A percentile compares a stretch with the other conserved stretches of the same genome.
phyloP scores from a whole-genome alignment of 1,139 yeast genomes.

The Blastobotrys raffinosifermentans region DNA sequence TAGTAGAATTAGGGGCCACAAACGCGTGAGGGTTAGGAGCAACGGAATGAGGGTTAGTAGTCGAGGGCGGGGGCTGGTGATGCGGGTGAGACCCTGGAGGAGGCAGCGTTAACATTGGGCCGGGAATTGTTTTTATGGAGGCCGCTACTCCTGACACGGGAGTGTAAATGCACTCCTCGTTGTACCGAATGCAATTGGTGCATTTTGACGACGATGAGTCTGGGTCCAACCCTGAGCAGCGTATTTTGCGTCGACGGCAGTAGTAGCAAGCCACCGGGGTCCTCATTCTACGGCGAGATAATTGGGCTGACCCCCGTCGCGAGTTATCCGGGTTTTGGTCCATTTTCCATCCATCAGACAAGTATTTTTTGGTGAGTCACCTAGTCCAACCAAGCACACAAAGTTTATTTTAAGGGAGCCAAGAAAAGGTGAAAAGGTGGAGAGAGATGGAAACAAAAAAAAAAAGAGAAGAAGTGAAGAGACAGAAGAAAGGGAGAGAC shows the following conservation, averaged over 20 bases:
- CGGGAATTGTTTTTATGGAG: constrained; percentile 18
- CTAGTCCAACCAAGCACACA: too few species aligned
- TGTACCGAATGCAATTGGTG: constrained; percentile 30
- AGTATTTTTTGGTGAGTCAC: too few species aligned
- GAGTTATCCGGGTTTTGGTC: too few species aligned
- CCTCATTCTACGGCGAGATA: constrained; percentile 8
- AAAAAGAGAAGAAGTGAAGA: too few species aligned
- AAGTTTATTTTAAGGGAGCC: too few species aligned
- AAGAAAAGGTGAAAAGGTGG: too few species aligned
- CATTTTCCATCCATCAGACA: too few species aligned
- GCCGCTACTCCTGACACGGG: constrained; percentile 32
- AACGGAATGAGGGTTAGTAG: background rate
- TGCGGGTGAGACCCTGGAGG: constrained; percentile 3
- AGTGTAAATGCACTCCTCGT: constrained; percentile 33
- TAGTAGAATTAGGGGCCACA: too few species aligned
- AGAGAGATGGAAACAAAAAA: too few species aligned
- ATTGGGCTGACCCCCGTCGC: background rate
- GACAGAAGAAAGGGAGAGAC: too few species aligned
- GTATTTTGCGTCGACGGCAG: constrained; percentile 19
- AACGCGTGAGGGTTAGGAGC: too few species aligned
- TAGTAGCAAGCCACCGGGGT: constrained; percentile 13
- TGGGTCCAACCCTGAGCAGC: constrained; percentile 32
- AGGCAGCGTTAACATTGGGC: constrained; percentile 6
- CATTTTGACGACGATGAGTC: constrained; percentile 24
- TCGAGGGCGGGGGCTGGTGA: constrained; percentile 4